These are phyloP conservation scores for Eucalyptus virginea DNA, from an alignment of 345 rosid genomes.

Conservation along the genomic window DNA sequence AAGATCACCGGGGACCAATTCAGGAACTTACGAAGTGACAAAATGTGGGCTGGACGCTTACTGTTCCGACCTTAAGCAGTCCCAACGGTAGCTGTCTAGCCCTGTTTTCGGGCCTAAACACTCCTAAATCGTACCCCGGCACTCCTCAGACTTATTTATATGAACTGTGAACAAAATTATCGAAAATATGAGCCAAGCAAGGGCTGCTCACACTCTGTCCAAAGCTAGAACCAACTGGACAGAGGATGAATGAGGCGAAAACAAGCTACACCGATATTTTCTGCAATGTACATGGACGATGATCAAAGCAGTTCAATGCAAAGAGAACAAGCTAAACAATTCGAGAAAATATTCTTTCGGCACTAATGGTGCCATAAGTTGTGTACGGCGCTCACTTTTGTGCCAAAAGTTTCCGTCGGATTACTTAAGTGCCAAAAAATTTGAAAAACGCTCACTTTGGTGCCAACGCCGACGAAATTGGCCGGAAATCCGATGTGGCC, in stretches of 20 bases:
- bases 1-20: background rate
- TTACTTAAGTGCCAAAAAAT: too few relatives aligned
- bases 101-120: background rate
- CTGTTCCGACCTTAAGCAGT: background rate
- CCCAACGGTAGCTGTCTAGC: background rate
- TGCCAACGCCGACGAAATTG: too few relatives aligned
- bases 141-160: background rate
- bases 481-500: too few relatives aligned
- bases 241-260: background rate
- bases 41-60: background rate
- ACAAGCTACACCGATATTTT: background rate
- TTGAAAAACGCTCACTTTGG: too few relatives aligned
- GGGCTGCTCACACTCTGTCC: background rate
- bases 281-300: background rate
- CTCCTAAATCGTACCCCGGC: rapidly evolving
- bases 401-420: too few relatives aligned
- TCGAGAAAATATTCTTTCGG: background rate
- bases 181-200: background rate
- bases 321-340: background rate
- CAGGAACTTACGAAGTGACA: background rate
- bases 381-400: too few relatives aligned
- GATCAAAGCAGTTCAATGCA: background rate
- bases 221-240: background rate
- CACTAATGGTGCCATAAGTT: too few relatives aligned
- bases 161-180: background rate